Evolutionary conservation across 2,329 filamentous ascomycete species (phyloP), one percentile per base, ranked within the genome.

Genomic region (Calonectria honghensis): DNA sequence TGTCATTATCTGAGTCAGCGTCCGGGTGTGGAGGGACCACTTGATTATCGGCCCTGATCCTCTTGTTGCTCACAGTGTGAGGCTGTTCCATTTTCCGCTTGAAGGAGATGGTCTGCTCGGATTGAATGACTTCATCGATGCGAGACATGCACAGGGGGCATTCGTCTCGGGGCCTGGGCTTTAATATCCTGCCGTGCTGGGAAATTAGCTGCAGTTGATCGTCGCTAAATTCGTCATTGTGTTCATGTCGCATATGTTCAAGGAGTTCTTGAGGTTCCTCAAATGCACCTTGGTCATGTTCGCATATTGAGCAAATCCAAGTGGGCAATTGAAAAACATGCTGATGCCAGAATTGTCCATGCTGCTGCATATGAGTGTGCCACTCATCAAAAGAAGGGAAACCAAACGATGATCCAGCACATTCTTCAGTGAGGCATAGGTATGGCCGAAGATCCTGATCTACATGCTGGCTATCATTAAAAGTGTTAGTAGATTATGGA

Each of bases 381-480:
- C 52, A 57, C 20, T 57, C 52, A 18, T 32, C 52, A 57, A 57
- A 57, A n/a, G 29, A 35, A 4, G 52, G 16, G 20, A 57, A 57
- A 1, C 52, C 52, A 31, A 57, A 31, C 20, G 52, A 31, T 7
- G 52, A 32, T 35, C 35, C 52, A n/a, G 52, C n/a, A 9, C 52
- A 57, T 18, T 57, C 52, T 20, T 57, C 52, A 18, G 18, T 32
- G 2, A 57, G 29, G 29, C 52, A 57, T 7, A 57, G 9, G 16
- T 57, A 57, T 57, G 52, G 52, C 29, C 20, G 32, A n/a, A 57
- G 52, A 6, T 57, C 52, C 9, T 57, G 52, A 35, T 57, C 52
- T 2, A 57, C 52, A 32, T 57, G 52, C 7, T 29, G 52, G 5
- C 52, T 57, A 57, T 35, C 13, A 14, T 35, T 35, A 20, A 51